Evolutionary conservation across 768 basidiomycete species (phyloP).

Genomic region (Lactarius sp.): DNA sequence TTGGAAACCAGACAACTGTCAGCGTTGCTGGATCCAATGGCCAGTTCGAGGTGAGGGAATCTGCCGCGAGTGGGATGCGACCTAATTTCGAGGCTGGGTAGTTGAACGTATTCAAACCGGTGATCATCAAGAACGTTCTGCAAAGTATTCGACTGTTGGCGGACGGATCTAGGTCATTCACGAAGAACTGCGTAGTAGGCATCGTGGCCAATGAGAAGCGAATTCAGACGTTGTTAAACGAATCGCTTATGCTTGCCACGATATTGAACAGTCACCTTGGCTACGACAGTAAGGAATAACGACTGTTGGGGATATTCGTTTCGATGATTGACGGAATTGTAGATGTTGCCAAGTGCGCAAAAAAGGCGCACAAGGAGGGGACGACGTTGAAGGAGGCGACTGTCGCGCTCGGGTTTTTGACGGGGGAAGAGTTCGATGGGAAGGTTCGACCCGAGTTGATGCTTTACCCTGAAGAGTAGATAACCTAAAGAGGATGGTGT

Average conservation of each 20-base stretch:
- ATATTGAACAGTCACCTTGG: constrained; percentile 94
- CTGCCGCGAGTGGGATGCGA: neutral
- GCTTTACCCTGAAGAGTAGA: constrained; percentile 57
- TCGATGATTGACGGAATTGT: constrained; percentile 24
- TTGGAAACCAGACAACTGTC: constrained; percentile 94
- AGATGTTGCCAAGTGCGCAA: constrained; percentile 98
- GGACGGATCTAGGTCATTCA: constrained; percentile 93
- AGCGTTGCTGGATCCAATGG: constrained; percentile 91
- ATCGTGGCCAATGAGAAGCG: constrained; percentile 95
- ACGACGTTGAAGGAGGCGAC: constrained; percentile 95
- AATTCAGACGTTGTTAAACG: constrained; percentile 83
- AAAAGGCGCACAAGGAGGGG: constrained; percentile 99
- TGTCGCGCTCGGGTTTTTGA: constrained; percentile 78
- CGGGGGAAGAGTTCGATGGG: constrained; percentile 87
- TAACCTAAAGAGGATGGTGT: constrained; percentile 10
- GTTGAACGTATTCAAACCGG: constrained; percentile 99
- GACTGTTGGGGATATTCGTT: neutral
- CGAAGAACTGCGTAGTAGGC: constrained; percentile 94
- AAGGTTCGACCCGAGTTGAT: constrained; percentile 92
- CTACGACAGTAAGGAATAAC: constrained; percentile 78
- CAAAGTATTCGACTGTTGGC: constrained; percentile 92
- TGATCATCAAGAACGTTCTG: constrained; percentile 95
- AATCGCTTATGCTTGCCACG: constrained; percentile 97
- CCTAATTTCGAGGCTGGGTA: constrained; percentile 30
- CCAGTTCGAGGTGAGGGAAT: constrained; percentile 82